Percentiles rank a stretch among this genome's conserved stretches.
Conservation (phyloP, 164 flowering plant genomes). For the Protea cynaroides region DNA sequence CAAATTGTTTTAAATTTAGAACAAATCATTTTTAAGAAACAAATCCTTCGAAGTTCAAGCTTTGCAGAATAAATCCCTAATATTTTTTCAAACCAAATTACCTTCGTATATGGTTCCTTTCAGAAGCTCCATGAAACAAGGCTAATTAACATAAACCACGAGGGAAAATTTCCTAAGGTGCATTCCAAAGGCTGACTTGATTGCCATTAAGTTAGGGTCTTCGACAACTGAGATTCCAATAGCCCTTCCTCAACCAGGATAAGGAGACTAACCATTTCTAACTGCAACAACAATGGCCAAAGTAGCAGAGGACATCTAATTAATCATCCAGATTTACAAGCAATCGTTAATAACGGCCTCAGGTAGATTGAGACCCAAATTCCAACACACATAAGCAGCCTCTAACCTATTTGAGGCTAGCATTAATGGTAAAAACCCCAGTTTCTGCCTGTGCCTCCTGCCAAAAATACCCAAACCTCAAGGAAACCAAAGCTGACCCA, state of each 20-base stretch:
- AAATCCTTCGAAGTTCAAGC: neutral
- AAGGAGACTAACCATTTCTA: conserved; percentile 1
- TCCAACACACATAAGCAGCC: neutral
- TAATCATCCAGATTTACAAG: neutral
- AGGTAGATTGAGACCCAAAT: conserved; percentile 1
- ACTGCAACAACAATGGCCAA: neutral
- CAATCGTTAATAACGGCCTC: neutral
- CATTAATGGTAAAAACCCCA: neutral
- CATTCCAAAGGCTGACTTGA: neutral
- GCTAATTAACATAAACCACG: neutral
- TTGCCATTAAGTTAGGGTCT: neutral
- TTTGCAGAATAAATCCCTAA: too few species aligned
- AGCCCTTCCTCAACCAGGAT: conserved; percentile 8
- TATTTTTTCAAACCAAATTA: too few species aligned
- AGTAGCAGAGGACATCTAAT: neutral
- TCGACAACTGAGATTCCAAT: conserved; percentile 1
- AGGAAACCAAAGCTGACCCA: neutral
- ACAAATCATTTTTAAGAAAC: neutral
- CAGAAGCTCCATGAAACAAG: neutral
- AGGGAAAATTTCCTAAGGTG: too few species aligned
- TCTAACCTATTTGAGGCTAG: neutral
- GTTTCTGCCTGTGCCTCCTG: neutral
- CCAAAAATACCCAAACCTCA: too few species aligned
- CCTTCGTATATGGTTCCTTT: neutral
- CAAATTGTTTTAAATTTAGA: too few species aligned